These are phyloP conservation scores for Bonia amplexicaulis DNA, from an alignment of 176 grass and related monocot species.

Conservation along the genomic window DNA sequence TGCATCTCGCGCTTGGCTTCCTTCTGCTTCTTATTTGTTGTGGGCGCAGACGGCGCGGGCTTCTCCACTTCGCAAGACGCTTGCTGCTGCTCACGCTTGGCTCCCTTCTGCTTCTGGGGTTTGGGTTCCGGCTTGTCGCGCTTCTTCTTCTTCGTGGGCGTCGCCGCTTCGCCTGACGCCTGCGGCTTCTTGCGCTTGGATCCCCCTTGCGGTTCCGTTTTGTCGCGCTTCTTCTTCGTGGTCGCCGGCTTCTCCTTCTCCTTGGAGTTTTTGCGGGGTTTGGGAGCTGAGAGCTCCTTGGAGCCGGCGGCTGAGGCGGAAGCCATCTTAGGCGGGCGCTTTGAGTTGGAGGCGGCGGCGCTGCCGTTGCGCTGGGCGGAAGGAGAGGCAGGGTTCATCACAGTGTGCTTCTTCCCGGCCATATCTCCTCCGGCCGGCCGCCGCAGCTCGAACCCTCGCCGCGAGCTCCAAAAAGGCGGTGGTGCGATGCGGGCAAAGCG, in stretches of 20 bases:
- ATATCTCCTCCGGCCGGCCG: conserved; percentile 10
- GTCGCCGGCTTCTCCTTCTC: background rate
- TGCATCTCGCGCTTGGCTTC: conserved; percentile 4
- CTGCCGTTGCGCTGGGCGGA: background rate
- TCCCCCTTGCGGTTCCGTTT: background rate
- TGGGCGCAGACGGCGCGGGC: background rate
- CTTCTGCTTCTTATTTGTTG: background rate
- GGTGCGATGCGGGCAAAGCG: background rate
- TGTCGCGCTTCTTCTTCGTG: conserved; percentile 12
- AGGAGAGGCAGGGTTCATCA: background rate
- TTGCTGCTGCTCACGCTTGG: conserved; percentile 8
- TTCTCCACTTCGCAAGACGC: background rate
- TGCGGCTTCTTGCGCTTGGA: conserved; percentile 24
- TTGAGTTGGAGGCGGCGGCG: background rate
- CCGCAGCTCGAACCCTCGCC: background rate
- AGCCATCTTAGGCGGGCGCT: background rate
- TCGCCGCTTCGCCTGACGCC: background rate
- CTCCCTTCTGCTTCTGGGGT: conserved; percentile 8
- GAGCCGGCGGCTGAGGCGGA: background rate
- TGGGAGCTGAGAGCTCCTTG: background rate
- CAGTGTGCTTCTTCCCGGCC: conserved; percentile 22
- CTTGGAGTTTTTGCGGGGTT: conserved; percentile 7
- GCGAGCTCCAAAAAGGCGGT: background rate
- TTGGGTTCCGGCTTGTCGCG: background rate
- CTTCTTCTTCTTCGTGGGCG: conserved; percentile 25